Base-by-base conservation (phyloP, 306 rosid genomes). In the Quercus bicolor region DNA sequence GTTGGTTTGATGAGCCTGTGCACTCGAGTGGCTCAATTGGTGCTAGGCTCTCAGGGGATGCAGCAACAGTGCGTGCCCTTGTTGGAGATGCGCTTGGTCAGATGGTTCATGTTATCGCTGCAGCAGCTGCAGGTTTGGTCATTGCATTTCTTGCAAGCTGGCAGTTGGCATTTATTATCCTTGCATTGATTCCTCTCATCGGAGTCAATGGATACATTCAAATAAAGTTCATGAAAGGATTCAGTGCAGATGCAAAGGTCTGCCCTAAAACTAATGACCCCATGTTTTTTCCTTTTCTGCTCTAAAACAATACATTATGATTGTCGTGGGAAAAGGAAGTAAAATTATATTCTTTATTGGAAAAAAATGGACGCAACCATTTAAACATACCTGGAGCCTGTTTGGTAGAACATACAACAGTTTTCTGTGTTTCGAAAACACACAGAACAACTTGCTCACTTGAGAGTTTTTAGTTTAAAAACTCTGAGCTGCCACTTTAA, bases 71-170 rank as follows among this genome's bases (percentile, higher is more conserved):
- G 45, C 73, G 89, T 73, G 84, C 84, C 45, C 76, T 89, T 31
- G 89, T 87, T 31, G 93, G 93, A 48, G 93, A 89, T 82, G 84
- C 93, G 20, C 85, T 89, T 72, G 88, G 86, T 78, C 81, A 85
- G 74, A 52, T 85, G 71, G 89, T 87, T 82, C 89, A 89, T 51
- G 84, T 84, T 76, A 75, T 78, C 56, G 79, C 90, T 57, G 7
- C 92, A 51, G 85, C 80, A 56, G 13, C 83, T 14, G 79, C 82
- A 4, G 81, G 81, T 33, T 61, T 86, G 76, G 84, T 59, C 18
- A 84, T 89, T 73, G 86, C 92, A 57, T 89, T 89, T 45, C n/a
- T 31, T 24, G 88, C 92, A 19, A 48, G 75, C 77, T 86, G 92
- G 92, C 86, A 84, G 56, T 88, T 89, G 29, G 75, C 92, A 54